Percentiles rank a stretch among this genome's conserved stretches.
phyloP scores from a whole-genome alignment of 106 monocot species.

The Phalaenopsis aphrodite region DNA sequence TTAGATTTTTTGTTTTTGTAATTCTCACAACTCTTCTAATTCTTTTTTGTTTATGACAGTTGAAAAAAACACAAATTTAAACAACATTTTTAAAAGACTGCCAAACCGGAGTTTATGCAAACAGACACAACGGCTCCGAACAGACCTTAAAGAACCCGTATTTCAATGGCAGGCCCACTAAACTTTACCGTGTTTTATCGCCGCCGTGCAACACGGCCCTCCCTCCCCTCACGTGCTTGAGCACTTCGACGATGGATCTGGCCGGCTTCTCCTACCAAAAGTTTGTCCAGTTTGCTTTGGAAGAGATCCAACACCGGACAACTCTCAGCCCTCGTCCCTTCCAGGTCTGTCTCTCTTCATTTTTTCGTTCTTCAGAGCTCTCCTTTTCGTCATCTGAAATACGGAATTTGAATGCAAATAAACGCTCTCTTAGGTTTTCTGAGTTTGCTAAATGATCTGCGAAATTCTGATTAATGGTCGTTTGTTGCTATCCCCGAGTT shows the following conservation, averaged over 20 bases:
- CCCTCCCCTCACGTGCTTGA: background rate
- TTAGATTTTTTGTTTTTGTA: no score
- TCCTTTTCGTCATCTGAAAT: background rate
- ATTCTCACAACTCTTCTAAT: no score
- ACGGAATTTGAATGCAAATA: background rate
- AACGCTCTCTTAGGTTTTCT: background rate
- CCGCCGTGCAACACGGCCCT: background rate
- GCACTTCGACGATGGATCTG: conserved; percentile 3
- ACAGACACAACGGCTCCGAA: no score
- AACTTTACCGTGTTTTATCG: background rate
- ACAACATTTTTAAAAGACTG: no score
- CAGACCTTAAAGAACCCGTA: no score
- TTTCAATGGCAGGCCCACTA: no score
- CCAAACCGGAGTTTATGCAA: no score
- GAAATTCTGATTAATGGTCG: background rate
- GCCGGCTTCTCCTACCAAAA: conserved; percentile 9
- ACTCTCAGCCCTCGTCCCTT: conserved; percentile 10
- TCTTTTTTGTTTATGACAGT: no score
- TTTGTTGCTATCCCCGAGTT: background rate
- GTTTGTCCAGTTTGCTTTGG: conserved; percentile 5
- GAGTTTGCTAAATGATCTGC: background rate
- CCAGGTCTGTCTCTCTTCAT: background rate
- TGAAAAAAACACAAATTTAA: no score
- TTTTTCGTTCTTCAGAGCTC: background rate
- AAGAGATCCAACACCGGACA: conserved; percentile 7